Conservation (phyloP, 176 grass and related monocot species). For the Eragrostis nindensis region DNA sequence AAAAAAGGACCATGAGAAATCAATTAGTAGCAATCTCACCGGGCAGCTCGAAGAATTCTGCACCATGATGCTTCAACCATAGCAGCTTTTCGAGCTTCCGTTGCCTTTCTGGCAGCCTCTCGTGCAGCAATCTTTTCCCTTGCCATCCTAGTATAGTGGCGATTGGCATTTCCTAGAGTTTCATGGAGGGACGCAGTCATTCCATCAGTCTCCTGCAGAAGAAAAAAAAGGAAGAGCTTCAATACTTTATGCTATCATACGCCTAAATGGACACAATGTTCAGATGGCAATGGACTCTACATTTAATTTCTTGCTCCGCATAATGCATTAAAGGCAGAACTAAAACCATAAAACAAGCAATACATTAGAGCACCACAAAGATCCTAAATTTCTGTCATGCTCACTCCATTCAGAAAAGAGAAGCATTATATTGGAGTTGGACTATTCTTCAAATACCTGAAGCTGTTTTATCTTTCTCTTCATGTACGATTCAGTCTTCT, state of each 20-base stretch:
- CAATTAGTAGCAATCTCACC: conserved; percentile 49
- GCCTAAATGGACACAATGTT: background rate
- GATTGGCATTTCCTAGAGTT: conserved; percentile 78
- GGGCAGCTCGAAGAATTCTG: conserved; percentile 88
- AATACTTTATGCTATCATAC: conserved; percentile 16
- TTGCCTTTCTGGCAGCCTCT: conserved; percentile 74
- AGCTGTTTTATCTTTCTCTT: conserved; percentile 95
- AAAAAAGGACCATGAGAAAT: background rate
- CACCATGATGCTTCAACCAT: conserved; percentile 98
- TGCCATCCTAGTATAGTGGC: conserved; percentile 85
- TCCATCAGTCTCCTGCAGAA: conserved; percentile 71
- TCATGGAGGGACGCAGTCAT: conserved; percentile 85
- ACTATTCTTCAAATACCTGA: conserved; percentile 54
- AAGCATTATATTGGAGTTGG: conserved; percentile 16
- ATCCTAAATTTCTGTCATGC: background rate
- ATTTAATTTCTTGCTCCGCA: background rate
- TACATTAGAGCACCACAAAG: background rate
- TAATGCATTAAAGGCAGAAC: background rate
- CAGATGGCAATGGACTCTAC: background rate
- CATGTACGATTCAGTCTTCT: conserved; percentile 82
- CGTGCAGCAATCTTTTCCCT: conserved; percentile 96
- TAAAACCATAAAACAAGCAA: background rate
- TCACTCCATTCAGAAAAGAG: conserved; percentile 11
- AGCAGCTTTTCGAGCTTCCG: conserved; percentile 85
- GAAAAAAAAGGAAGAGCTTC: conserved; percentile 27